Conservation (phyloP, 176 grass and related monocot genomes). For the Thalia dealbata region DNA sequence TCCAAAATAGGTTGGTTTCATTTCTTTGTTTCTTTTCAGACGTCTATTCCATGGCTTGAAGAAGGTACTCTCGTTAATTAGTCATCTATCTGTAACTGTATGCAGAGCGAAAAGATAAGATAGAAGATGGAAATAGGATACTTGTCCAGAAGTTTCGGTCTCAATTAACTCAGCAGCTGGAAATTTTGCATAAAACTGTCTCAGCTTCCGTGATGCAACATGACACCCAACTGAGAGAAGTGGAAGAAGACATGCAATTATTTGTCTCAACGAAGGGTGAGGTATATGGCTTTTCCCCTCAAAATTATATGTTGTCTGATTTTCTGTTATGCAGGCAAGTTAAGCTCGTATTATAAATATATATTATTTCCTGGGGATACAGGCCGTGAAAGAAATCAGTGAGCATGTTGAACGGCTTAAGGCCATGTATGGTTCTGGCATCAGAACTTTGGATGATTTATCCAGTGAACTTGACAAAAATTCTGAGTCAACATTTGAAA, state of each 20-base stretch:
- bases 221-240: constrained; percentile 80
- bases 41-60: background rate
- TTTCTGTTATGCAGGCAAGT: background rate
- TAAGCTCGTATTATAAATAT: background rate
- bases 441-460: constrained; percentile 71
- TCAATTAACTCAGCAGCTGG: constrained; percentile 76
- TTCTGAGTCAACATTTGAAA: constrained; percentile 79
- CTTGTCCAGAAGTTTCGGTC: constrained; percentile 78
- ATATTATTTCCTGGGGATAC: constrained; percentile 24
- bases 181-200: constrained; percentile 80
- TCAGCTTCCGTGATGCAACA: constrained; percentile 82
- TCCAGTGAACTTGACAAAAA: constrained; percentile 84
- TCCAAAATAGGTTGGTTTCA: constrained; percentile 76
- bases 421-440: constrained; percentile 65
- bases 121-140: constrained; percentile 89
- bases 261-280: constrained; percentile 89
- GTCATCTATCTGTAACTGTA: constrained; percentile 16
- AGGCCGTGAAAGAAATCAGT: constrained; percentile 70
- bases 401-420: constrained; percentile 60
- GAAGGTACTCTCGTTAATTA: constrained; percentile 3
- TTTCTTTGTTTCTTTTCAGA: constrained; percentile 13
- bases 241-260: constrained; percentile 90
- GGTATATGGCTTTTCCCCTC: constrained; percentile 25
- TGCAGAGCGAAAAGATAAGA: constrained; percentile 79
- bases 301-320: constrained; percentile 18